Percentiles rank a stretch among this genome's conserved stretches.
Conservation (phyloP, 345 rosid species). For the Acer saccharum region DNA sequence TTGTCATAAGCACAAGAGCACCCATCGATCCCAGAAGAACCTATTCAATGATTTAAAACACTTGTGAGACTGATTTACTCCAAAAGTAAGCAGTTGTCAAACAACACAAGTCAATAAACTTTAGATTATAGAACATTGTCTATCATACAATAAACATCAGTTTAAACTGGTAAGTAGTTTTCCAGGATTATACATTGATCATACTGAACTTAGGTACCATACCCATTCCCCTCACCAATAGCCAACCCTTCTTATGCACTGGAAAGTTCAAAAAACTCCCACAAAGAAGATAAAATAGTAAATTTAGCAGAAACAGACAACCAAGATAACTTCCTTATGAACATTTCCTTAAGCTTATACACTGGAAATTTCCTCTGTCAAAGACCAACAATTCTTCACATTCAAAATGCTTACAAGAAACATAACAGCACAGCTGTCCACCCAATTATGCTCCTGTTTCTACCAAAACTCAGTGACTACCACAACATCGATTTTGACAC, state of each 20-base stretch:
- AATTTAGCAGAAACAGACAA: background rate
- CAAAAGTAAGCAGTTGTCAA: conserved; percentile 5
- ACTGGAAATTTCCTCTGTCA: background rate
- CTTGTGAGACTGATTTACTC: conserved; percentile 10
- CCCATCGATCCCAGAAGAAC: conserved; percentile 98
- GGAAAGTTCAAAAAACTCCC: background rate
- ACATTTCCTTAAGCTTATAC: conserved; percentile 1
- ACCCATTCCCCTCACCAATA: background rate
- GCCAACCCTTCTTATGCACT: background rate
- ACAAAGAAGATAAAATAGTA: background rate
- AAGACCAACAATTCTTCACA: background rate
- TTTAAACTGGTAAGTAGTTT: background rate
- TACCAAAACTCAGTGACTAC: background rate
- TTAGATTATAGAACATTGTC: background rate
- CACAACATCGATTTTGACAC: background rate
- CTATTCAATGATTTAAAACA: conserved; percentile 50
- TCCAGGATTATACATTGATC: background rate
- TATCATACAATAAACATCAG: background rate
- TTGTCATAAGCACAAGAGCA: conserved; percentile 94
- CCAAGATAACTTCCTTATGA: background rate
- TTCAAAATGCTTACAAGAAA: background rate
- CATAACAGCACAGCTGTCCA: background rate
- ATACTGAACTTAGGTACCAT: background rate
- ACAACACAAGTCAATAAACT: background rate
- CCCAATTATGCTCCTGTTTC: background rate